phyloP scores from a whole-genome alignment of 1,284 basidiomycete genomes.

The Trichosporon inkin region DNA sequence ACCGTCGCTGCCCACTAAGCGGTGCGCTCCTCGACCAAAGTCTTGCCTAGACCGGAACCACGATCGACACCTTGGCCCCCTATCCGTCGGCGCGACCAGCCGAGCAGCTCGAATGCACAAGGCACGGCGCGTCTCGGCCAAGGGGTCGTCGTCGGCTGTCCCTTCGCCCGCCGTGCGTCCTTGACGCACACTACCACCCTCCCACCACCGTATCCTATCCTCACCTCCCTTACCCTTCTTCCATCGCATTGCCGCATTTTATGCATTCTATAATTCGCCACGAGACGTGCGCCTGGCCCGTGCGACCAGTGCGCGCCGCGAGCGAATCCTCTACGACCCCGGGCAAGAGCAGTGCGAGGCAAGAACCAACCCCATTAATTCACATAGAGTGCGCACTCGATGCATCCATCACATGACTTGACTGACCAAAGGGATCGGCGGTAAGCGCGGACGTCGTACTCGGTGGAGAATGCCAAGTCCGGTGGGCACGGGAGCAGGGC shows the following conservation, averaged over 20 bases:
- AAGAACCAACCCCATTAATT: no score
- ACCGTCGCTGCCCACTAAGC: neutral
- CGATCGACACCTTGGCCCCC: neutral
- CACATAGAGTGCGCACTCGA: no score
- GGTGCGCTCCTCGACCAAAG: neutral
- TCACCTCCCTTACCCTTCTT: neutral
- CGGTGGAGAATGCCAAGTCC: no score
- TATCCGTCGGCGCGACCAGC: no score
- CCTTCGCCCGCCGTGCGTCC: neutral
- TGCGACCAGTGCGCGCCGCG: neutral
- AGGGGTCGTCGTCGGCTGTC: no score
- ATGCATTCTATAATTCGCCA: constrained; percentile 7
- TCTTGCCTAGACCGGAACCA: neutral
- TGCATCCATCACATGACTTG: no score
- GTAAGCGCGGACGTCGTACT: no score
- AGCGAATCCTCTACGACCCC: neutral
- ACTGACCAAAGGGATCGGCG: no score
- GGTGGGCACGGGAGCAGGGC: no score
- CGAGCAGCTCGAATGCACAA: no score
- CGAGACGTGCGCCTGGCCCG: neutral
- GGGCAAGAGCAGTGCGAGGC: no score
- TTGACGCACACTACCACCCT: neutral
- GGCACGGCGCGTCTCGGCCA: no score
- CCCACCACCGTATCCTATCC: neutral
- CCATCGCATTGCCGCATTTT: constrained; percentile 8